Conservation (phyloP, 2,329 filamentous ascomycete genomes). For the Phyllosticta citribraziliensis region DNA sequence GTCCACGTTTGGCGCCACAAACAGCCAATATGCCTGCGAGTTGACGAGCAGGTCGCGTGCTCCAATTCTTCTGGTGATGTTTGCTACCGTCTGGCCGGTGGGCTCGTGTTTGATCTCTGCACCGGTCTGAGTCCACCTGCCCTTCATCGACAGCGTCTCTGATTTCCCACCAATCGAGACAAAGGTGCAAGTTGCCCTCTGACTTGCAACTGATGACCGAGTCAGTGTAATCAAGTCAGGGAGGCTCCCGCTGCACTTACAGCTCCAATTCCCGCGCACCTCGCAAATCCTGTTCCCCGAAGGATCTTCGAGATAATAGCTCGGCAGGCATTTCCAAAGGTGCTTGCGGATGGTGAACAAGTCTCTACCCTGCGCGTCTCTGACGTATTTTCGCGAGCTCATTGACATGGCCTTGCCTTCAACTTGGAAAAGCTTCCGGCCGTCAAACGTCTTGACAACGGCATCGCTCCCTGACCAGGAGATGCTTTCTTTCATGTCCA, state of each 20-base stretch:
- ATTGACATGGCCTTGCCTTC: constrained; percentile 46
- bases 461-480: constrained; percentile 56
- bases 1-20: constrained; percentile 56
- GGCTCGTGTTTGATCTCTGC: constrained; percentile 49
- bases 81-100: constrained; percentile 43
- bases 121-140: constrained; percentile 48
- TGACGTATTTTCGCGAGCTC: constrained; percentile 46
- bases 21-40: constrained; percentile 57
- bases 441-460: constrained; percentile 47
- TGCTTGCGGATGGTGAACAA: constrained; percentile 49
- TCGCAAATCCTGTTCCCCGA: constrained; percentile 41
- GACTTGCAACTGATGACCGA: background rate
- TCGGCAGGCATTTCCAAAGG: constrained; percentile 40
- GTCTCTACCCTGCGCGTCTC: constrained; percentile 43
- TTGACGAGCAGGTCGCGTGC: constrained; percentile 48
- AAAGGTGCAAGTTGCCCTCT: constrained; percentile 34
- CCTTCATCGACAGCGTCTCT: constrained; percentile 42
- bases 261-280: constrained; percentile 45
- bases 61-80: constrained; percentile 50
- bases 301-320: constrained; percentile 41
- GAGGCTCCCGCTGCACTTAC: constrained; percentile 33
- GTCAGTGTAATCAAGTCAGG: background rate
- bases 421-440: constrained; percentile 46
- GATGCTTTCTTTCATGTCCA: constrained; percentile 53
- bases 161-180: constrained; percentile 22